phyloP scores from a whole-genome alignment of 805 yeast genomes.

The Teunomyces panamensis region DNA sequence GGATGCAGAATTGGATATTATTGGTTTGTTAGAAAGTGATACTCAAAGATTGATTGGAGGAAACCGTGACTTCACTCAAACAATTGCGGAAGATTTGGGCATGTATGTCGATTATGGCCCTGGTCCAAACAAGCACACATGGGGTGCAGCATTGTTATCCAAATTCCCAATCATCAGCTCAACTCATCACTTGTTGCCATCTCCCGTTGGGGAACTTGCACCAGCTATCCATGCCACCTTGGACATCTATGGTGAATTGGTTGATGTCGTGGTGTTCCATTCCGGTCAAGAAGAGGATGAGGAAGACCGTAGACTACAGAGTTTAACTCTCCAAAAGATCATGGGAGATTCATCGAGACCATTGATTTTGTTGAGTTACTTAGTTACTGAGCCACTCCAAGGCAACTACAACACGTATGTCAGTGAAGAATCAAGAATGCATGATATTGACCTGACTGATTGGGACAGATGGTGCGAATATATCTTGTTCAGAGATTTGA shows the following conservation, averaged over 20 bases:
- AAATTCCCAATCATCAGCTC: slow-evolving; percentile 92
- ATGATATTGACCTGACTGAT: slow-evolving; percentile 88
- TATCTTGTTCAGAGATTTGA: slow-evolving; percentile 80
- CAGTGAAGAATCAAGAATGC: slow-evolving; percentile 78
- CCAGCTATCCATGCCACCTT: slow-evolving; percentile 97
- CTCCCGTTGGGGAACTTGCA: slow-evolving; percentile 97
- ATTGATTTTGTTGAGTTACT: slow-evolving; percentile 79
- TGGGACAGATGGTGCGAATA: slow-evolving; percentile 99
- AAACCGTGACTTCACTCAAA: slow-evolving; percentile 89
- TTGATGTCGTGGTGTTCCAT: slow-evolving; percentile 96
- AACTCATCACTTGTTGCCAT: slow-evolving; percentile 87
- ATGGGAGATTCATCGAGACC: slow-evolving; percentile 86
- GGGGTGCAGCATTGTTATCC: slow-evolving; percentile 93
- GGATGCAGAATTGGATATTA: slow-evolving; percentile 87
- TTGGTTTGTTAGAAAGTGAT: slow-evolving; percentile 89
- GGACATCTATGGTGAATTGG: slow-evolving; percentile 80
- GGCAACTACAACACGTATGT: slow-evolving; percentile 94
- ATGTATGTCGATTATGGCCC: slow-evolving; percentile 98
- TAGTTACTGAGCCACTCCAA: slow-evolving; percentile 81
- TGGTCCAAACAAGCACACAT: slow-evolving; percentile 95
- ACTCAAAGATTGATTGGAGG: slow-evolving; percentile 95
- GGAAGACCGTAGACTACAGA: slow-evolving; percentile 87
- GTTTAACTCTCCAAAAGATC: slow-evolving; percentile 67
- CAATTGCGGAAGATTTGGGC: slow-evolving; percentile 85
- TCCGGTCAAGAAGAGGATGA: slow-evolving; percentile 97